phyloP scores from a whole-genome alignment of 306 rosid genomes.

The Medicago lupulina region DNA sequence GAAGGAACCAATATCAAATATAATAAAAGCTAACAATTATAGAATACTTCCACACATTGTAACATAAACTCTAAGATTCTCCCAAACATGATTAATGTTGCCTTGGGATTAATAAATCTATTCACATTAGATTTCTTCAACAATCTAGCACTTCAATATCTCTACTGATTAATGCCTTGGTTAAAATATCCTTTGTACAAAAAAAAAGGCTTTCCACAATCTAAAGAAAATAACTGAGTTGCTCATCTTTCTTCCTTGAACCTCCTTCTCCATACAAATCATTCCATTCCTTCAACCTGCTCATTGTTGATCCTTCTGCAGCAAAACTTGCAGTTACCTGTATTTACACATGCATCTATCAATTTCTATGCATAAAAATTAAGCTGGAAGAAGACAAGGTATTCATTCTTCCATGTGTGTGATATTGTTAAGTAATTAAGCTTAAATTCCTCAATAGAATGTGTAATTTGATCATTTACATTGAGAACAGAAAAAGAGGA shows the following conservation, averaged over 20 bases:
- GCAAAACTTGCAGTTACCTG: slow-evolving; percentile 96
- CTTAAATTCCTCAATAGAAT: neutral
- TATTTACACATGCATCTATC: slow-evolving; percentile 9
- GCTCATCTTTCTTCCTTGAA: slow-evolving; percentile 92
- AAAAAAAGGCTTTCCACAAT: neutral
- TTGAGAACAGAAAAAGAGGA: no score
- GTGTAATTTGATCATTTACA: neutral
- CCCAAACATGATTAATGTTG: neutral
- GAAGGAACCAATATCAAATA: no score
- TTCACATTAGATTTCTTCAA: slow-evolving; percentile 16
- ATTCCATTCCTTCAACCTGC: slow-evolving; percentile 87
- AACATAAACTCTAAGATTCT: neutral
- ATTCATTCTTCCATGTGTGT: neutral
- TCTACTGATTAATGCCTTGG: slow-evolving; percentile 20
- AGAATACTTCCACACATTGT: no score
- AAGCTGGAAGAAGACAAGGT: neutral
- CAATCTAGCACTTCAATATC: slow-evolving; percentile 9
- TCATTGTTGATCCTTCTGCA: slow-evolving; percentile 80
- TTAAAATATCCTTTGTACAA: slow-evolving; percentile 31
- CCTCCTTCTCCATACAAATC: slow-evolving; percentile 90
- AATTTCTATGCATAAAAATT: slow-evolving; percentile 13
- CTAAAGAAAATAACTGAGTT: slow-evolving; percentile 84
- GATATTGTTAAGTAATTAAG: neutral
- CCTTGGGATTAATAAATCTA: neutral
- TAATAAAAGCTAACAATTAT: no score